A percentile compares a stretch with the other conserved stretches of the same genome.
These are phyloP conservation scores for Opeltia flavorubescens DNA, from an alignment of 495 filamentous ascomycete genomes.

Conservation along the genomic window DNA sequence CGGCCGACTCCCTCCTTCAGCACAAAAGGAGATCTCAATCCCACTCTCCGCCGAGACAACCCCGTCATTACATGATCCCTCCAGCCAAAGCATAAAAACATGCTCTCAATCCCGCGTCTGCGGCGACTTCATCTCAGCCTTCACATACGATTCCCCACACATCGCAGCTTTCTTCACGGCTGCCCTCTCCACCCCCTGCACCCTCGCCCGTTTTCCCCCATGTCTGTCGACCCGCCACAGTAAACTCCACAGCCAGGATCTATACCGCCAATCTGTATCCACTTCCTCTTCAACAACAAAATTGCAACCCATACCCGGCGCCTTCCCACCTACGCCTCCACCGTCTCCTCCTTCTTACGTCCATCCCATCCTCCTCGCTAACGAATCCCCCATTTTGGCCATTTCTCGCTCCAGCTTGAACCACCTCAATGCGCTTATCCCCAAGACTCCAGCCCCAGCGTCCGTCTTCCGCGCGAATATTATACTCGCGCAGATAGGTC, in stretches of 20 bases:
- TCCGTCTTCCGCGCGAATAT: conserved; percentile 63
- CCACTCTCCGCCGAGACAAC: conserved; percentile 42
- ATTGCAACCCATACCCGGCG: conserved; percentile 30
- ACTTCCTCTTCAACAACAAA: not conserved
- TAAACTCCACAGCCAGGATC: conserved; percentile 27
- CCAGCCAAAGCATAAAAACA: not conserved
- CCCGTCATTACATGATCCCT: conserved; percentile 25
- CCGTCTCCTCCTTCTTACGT: conserved; percentile 4
- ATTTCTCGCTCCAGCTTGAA: conserved; percentile 72
- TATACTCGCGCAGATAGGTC: conserved; percentile 33
- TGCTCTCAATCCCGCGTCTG: conserved; percentile 44
- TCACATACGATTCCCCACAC: conserved; percentile 40
- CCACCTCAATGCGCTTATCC: conserved; percentile 29
- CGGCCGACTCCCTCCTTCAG: conserved; percentile 2
- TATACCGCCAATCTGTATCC: not conserved
- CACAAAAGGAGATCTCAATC: conserved; percentile 31
- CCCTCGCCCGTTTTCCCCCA: conserved; percentile 56
- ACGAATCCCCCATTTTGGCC: conserved; percentile 82
- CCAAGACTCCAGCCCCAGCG: conserved; percentile 33
- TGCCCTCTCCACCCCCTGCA: conserved; percentile 50
- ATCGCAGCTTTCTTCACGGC: conserved; percentile 53
- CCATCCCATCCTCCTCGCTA: conserved; percentile 60
- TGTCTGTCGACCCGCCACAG: conserved; percentile 34
- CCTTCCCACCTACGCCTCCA: conserved; percentile 40
- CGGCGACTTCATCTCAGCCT: conserved; percentile 48